These are phyloP conservation scores for Galerina marginata DNA, from an alignment of 768 basidiomycete genomes.

Conservation along the genomic window DNA sequence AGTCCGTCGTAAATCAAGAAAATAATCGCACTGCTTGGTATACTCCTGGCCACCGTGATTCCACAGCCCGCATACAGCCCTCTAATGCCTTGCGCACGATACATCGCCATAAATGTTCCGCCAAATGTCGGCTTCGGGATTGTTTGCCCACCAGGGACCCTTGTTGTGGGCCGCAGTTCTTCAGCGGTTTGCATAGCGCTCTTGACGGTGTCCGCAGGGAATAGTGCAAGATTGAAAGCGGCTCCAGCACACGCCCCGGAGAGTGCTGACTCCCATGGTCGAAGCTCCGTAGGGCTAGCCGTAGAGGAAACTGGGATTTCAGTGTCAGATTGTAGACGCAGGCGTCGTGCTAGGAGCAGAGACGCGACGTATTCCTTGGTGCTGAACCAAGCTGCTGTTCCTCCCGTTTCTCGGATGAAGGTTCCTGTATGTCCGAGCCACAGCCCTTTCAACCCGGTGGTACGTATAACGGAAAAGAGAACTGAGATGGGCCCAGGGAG, in stretches of 20 bases:
- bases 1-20: constrained; percentile 89
- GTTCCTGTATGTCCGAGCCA: constrained; percentile 45
- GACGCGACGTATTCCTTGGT: constrained; percentile 81
- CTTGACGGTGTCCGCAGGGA: constrained; percentile 92
- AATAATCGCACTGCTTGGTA: constrained; percentile 88
- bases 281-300: constrained; percentile 33
- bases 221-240: constrained; percentile 79
- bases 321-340: constrained; percentile 14
- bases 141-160: constrained; percentile 8
- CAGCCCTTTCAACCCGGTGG: constrained; percentile 25
- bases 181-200: constrained; percentile 90
- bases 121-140: constrained; percentile 52
- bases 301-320: background rate
- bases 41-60: constrained; percentile 80
- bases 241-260: constrained; percentile 84
- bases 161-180: constrained; percentile 60
- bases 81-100: constrained; percentile 68
- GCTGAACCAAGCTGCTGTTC: constrained; percentile 85
- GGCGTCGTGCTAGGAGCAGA: constrained; percentile 58
- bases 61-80: constrained; percentile 91
- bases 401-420: constrained; percentile 86
- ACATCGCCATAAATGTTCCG: constrained; percentile 71
- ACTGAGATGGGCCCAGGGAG: constrained; percentile 35
- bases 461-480: constrained; percentile 33
- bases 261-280: constrained; percentile 77